A percentile compares a stretch with the other conserved stretches of the same genome.
These are phyloP conservation scores for Gymnopilus dilepis DNA, from an alignment of 768 basidiomycete genomes.

Conservation along the genomic window DNA sequence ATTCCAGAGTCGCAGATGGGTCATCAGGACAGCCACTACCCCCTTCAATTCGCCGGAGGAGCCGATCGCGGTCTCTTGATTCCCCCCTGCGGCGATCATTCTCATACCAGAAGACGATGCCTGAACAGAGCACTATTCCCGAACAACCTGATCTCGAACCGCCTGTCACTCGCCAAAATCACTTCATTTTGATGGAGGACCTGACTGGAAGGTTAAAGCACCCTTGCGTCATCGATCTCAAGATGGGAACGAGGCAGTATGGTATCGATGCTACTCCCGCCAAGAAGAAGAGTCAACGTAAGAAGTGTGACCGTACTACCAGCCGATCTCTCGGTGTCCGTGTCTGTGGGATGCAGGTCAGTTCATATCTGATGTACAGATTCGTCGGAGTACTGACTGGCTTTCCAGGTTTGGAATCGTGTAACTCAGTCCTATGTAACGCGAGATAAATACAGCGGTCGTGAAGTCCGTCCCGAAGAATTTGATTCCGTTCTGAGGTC, in stretches of 20 bases:
- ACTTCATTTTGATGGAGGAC: slow-evolving; percentile 99
- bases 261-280: slow-evolving; percentile 90
- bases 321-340: slow-evolving; percentile 89
- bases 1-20: neutral
- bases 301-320: slow-evolving; percentile 97
- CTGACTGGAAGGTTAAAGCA: slow-evolving; percentile 89
- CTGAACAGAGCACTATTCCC: slow-evolving; percentile 37
- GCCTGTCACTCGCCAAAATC: slow-evolving; percentile 83
- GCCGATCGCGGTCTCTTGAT: slow-evolving; percentile 49
- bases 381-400: slow-evolving; percentile 16
- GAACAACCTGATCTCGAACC: slow-evolving; percentile 42
- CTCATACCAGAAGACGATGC: slow-evolving; percentile 31
- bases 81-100: slow-evolving; percentile 33
- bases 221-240: slow-evolving; percentile 96
- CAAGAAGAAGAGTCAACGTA: slow-evolving; percentile 98
- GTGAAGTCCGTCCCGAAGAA: slow-evolving; percentile 85
- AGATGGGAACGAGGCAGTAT: slow-evolving; percentile 99
- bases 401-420: slow-evolving; percentile 87
- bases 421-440: slow-evolving; percentile 82
- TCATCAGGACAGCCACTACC: slow-evolving; percentile 20
- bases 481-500: slow-evolving; percentile 83
- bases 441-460: slow-evolving; percentile 96
- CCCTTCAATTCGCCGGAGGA: slow-evolving; percentile 47
- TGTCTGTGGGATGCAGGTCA: slow-evolving; percentile 98
- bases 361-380: slow-evolving; percentile 31